phyloP scores from a whole-genome alignment of 192 early-diverging fungal species.

The Phlyctochytrium arcticum region DNA sequence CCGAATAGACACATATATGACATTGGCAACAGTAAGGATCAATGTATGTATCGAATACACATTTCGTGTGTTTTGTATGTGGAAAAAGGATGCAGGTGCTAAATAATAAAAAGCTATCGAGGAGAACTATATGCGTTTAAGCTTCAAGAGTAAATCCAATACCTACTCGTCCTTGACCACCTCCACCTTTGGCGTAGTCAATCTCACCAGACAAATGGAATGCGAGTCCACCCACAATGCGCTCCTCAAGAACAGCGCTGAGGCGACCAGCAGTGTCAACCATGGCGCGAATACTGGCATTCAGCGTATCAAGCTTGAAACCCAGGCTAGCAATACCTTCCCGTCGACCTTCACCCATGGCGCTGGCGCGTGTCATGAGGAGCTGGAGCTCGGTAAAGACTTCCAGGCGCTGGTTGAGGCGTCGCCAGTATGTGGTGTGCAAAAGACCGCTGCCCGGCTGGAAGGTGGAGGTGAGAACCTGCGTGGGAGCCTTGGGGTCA shows the following conservation, averaged over 20 bases:
- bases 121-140: too few relatives aligned
- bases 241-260: slow-evolving; percentile 87
- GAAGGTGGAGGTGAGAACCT: slow-evolving; percentile 50
- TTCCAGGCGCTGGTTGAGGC: slow-evolving; percentile 90
- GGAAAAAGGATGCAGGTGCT: too few relatives aligned
- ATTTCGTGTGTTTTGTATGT: too few relatives aligned
- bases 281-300: slow-evolving; percentile 86
- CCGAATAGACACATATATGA: too few relatives aligned
- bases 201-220: slow-evolving; percentile 76
- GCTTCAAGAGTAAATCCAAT: slow-evolving; percentile 84
- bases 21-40: too few relatives aligned
- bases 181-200: slow-evolving; percentile 84
- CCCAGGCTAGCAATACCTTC: slow-evolving; percentile 93
- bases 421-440: slow-evolving; percentile 84
- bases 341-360: slow-evolving; percentile 55
- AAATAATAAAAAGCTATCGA: too few relatives aligned
- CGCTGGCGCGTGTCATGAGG: slow-evolving; percentile 54
- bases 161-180: slow-evolving; percentile 54
- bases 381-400: slow-evolving; percentile 88
- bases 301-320: slow-evolving; percentile 95
- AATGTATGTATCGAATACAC: too few relatives aligned
- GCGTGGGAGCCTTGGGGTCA: slow-evolving; percentile 48
- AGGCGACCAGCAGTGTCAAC: slow-evolving; percentile 88
- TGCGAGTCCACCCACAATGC: slow-evolving; percentile 83
- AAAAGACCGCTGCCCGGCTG: slow-evolving; percentile 50